Conservation (phyloP, 306 rosid species). For the Lupinus albus region DNA sequence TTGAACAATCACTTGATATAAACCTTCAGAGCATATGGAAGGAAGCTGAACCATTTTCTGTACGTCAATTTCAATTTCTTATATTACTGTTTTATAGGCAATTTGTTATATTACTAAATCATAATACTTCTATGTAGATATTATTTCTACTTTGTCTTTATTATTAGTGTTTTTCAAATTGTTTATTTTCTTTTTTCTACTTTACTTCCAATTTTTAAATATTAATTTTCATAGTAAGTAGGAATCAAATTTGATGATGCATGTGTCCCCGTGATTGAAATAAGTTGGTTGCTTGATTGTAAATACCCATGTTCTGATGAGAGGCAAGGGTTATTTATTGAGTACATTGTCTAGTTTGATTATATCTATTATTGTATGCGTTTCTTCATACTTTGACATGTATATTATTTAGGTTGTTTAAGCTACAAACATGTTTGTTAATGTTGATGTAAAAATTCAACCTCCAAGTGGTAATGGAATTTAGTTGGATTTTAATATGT, state of each 20-base stretch:
- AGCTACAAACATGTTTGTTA: constrained; percentile 21
- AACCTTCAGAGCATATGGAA: constrained; percentile 65
- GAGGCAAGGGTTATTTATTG: constrained; percentile 18
- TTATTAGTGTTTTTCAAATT: neutral
- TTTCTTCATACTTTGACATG: constrained; percentile 12
- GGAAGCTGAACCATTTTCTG: constrained; percentile 67
- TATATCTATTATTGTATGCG: neutral
- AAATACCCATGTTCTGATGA: constrained; percentile 23
- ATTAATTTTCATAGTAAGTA: neutral
- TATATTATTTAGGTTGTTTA: constrained; percentile 20
- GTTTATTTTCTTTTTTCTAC: constrained; percentile 4
- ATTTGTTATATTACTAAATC: too few species aligned
- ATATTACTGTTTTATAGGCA: neutral
- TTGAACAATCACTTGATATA: constrained; percentile 49
- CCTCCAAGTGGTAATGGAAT: constrained; percentile 18
- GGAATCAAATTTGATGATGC: constrained; percentile 34
- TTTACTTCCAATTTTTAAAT: constrained; percentile 1
- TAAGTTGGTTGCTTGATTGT: constrained; percentile 17
- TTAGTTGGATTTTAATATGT: neutral
- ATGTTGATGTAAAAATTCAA: constrained; percentile 12
- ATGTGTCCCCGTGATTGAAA: neutral
- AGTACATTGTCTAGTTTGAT: constrained; percentile 27
- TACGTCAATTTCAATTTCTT: constrained; percentile 47
- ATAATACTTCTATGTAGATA: neutral
- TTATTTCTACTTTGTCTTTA: constrained; percentile 5